These are phyloP conservation scores for Magnolia changhungtana DNA, from an alignment of 164 flowering plant genomes.

Conservation along the genomic window DNA sequence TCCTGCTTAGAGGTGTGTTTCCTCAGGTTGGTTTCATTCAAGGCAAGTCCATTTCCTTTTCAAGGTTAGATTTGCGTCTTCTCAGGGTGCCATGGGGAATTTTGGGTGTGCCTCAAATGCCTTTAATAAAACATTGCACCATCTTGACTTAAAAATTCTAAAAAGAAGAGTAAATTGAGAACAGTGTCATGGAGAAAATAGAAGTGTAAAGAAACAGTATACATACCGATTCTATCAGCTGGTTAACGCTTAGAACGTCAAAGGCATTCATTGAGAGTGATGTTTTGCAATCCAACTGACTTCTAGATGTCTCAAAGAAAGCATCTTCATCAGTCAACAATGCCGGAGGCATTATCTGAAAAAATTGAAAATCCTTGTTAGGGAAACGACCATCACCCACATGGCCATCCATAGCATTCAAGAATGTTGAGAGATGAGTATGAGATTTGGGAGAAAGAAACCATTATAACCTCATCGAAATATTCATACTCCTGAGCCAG, in stretches of 20 bases:
- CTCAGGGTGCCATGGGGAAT: background rate
- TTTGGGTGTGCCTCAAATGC: background rate
- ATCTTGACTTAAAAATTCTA: background rate
- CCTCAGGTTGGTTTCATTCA: slow-evolving; percentile 1
- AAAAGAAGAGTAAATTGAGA: background rate
- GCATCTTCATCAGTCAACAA: slow-evolving; percentile 59
- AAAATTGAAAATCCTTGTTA: slow-evolving; percentile 8
- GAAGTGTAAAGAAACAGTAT: background rate
- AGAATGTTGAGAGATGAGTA: background rate
- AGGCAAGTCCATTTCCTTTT: background rate
- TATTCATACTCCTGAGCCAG: slow-evolving; percentile 49
- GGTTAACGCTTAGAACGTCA: slow-evolving; percentile 70
- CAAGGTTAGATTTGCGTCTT: background rate
- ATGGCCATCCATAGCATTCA: background rate
- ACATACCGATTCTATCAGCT: slow-evolving; percentile 81
- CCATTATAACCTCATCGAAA: slow-evolving; percentile 53
- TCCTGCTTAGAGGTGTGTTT: background rate
- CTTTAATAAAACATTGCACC: background rate
- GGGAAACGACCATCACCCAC: background rate
- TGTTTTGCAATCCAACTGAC: slow-evolving; percentile 60
- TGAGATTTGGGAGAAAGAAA: background rate
- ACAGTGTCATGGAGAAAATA: background rate
- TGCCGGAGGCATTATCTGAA: slow-evolving; percentile 40
- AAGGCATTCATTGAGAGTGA: slow-evolving; percentile 46
- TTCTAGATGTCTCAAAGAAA: slow-evolving; percentile 50